Evolutionary conservation across 148 eudicot genomes (phyloP).

Genomic region (Rhododendron williamsianum): DNA sequence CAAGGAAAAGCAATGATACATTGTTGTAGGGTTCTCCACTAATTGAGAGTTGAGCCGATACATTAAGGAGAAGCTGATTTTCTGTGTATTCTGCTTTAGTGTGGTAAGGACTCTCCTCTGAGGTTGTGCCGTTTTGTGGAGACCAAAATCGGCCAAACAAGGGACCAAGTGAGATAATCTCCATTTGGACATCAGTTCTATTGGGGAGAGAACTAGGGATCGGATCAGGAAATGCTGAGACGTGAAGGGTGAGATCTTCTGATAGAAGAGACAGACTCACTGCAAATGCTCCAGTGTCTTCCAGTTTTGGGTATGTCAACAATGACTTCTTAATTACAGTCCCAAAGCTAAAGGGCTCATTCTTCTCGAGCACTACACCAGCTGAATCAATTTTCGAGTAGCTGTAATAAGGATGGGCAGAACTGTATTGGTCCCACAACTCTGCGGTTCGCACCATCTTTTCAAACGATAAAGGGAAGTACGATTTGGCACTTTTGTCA

Average conservation of each 20-base stretch:
- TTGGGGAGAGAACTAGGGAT: slow-evolving; percentile 25
- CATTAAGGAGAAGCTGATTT: slow-evolving; percentile 64
- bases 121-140: slow-evolving; percentile 22
- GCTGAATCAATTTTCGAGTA: slow-evolving; percentile 62
- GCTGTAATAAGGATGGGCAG: slow-evolving; percentile 47
- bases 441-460: slow-evolving; percentile 35
- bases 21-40: slow-evolving; percentile 26
- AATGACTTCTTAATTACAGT: slow-evolving; percentile 57
- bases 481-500: slow-evolving; percentile 26
- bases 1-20: slow-evolving; percentile 56
- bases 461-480: slow-evolving; percentile 67
- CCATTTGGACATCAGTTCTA: slow-evolving; percentile 47
- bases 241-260: slow-evolving; percentile 81
- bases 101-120: slow-evolving; percentile 31
- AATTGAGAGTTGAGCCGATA: slow-evolving; percentile 62
- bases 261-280: slow-evolving; percentile 55
- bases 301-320: slow-evolving; percentile 70
- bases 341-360: slow-evolving; percentile 68
- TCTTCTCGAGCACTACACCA: slow-evolving; percentile 50
- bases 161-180: slow-evolving; percentile 67
- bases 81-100: slow-evolving; percentile 43
- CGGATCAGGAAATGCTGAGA: slow-evolving; percentile 50
- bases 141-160: slow-evolving; percentile 55
- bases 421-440: slow-evolving; percentile 35
- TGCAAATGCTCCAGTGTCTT: slow-evolving; percentile 34